Evolutionary conservation across 305 asterid genomes (phyloP).

Genomic region (Fraxinus albicans): DNA sequence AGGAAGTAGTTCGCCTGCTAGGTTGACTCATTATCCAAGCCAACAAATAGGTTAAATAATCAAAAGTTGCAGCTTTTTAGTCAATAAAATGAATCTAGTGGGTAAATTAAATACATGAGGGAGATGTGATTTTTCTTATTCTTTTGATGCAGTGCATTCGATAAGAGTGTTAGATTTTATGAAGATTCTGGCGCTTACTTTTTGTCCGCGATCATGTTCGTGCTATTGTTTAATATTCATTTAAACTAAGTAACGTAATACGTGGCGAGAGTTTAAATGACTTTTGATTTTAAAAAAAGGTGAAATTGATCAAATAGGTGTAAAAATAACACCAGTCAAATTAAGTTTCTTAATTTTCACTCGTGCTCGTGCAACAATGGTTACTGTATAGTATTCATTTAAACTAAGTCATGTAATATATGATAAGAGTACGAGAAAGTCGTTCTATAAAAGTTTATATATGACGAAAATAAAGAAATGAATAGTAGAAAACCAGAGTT

Average conservation of each 20-base stretch:
- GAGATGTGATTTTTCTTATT: not conserved
- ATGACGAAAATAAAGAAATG: not conserved
- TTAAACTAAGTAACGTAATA: not conserved
- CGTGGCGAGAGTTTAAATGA: not conserved
- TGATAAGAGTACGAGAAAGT: not conserved
- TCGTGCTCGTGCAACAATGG: not conserved
- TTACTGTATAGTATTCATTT: not conserved
- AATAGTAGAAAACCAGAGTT: not conserved
- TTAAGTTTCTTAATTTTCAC: not conserved
- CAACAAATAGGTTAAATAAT: conserved; percentile 17
- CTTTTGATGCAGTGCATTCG: not conserved
- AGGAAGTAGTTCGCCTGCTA: not conserved
- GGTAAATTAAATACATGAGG: not conserved
- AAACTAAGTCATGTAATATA: not conserved
- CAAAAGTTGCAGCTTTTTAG: not conserved
- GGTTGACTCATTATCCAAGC: conserved; percentile 7
- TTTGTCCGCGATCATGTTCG: not conserved
- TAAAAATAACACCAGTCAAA: not conserved
- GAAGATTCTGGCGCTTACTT: not conserved
- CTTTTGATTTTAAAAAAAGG: not conserved
- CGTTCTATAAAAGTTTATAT: not conserved
- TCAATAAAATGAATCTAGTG: conserved; percentile 16
- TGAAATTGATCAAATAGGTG: not conserved
- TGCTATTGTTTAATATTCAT: not conserved
- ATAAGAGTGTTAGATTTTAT: not conserved